A percentile compares a stretch with the other conserved stretches of the same genome.
phyloP scores from a whole-genome alignment of 257 asterid species.

The Petunia axillaris region DNA sequence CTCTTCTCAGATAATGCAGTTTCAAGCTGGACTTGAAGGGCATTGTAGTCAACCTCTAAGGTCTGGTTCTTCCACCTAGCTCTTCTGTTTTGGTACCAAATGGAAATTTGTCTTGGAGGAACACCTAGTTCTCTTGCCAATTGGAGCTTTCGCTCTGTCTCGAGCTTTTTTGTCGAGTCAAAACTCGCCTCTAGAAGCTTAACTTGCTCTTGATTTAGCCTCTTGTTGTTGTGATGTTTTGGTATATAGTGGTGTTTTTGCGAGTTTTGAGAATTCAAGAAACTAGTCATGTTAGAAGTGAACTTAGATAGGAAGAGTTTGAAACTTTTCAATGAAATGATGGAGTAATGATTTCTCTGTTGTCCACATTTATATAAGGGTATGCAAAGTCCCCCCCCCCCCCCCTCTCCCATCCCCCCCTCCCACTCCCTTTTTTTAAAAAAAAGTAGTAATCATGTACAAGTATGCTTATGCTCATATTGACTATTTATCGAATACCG shows the following conservation, averaged over 20 bases:
- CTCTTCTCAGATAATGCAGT: slow-evolving; percentile 61
- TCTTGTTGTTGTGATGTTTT: slow-evolving; percentile 48
- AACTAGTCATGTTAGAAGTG: slow-evolving; percentile 35
- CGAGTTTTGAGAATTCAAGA: slow-evolving; percentile 38
- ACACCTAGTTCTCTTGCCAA: slow-evolving; percentile 71
- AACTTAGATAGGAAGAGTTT: slow-evolving; percentile 11
- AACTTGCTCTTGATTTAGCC: slow-evolving; percentile 72
- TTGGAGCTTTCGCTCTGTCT: slow-evolving; percentile 69
- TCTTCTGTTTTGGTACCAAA: slow-evolving; percentile 88
- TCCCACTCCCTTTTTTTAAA: too few species aligned
- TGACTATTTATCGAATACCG: too few species aligned
- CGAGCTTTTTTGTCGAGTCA: slow-evolving; percentile 69
- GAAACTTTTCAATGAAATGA: slow-evolving; percentile 26
- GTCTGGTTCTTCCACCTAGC: slow-evolving; percentile 91
- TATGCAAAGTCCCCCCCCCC: too few species aligned
- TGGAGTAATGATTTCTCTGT: neutral
- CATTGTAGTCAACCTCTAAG: slow-evolving; percentile 63
- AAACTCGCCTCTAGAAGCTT: slow-evolving; percentile 74
- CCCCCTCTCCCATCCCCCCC: too few species aligned
- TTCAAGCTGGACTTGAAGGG: slow-evolving; percentile 65
- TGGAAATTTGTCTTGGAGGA: slow-evolving; percentile 83
- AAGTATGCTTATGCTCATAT: too few species aligned
- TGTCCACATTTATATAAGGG: slow-evolving; percentile 19
- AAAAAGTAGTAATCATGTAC: neutral
- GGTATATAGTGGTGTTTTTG: slow-evolving; percentile 32